These are phyloP conservation scores for Pestalotiopsis fici DNA, from an alignment of 2,329 filamentous ascomycete genomes.

Conservation along the genomic window DNA sequence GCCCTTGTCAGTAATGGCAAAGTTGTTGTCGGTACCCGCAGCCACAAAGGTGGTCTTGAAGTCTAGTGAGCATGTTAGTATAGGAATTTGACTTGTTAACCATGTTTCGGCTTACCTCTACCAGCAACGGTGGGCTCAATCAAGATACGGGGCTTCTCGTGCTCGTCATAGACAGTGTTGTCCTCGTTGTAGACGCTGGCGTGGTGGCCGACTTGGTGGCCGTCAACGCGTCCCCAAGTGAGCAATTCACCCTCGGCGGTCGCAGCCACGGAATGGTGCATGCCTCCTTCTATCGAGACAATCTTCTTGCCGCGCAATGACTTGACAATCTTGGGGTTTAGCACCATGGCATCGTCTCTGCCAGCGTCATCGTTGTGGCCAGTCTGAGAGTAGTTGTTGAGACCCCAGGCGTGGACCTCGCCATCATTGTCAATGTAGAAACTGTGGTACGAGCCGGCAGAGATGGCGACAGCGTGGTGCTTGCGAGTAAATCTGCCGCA, in stretches of 20 bases:
- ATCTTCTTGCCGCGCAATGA: slow-evolving; percentile 66
- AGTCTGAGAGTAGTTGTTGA: slow-evolving; percentile 73
- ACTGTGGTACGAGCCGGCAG: slow-evolving; percentile 70
- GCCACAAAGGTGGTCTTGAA: slow-evolving; percentile 57
- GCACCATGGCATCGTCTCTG: slow-evolving; percentile 70
- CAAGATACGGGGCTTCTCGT: slow-evolving; percentile 71
- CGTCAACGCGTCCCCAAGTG: slow-evolving; percentile 48
- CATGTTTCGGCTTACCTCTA: slow-evolving; percentile 44
- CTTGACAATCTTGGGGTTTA: slow-evolving; percentile 69
- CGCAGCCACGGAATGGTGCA: slow-evolving; percentile 62
- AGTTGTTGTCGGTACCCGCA: slow-evolving; percentile 71
- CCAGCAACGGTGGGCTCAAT: slow-evolving; percentile 60
- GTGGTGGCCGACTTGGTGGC: slow-evolving; percentile 57
- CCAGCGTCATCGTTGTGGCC: slow-evolving; percentile 64
- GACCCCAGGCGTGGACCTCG: slow-evolving; percentile 69
- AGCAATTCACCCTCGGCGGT: slow-evolving; percentile 42
- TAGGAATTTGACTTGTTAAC: slow-evolving; percentile 1
- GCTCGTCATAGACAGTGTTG: slow-evolving; percentile 64
- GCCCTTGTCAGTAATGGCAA: slow-evolving; percentile 69
- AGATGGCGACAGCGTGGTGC: slow-evolving; percentile 51
- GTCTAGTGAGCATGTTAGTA: slow-evolving; percentile 28
- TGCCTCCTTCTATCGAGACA: slow-evolving; percentile 67
- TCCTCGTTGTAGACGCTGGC: slow-evolving; percentile 55
- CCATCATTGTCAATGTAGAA: slow-evolving; percentile 70
- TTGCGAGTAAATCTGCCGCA: slow-evolving; percentile 43